Conservation (phyloP, 2,329 filamentous ascomycete genomes). For the Dryadomyces quercivorus region DNA sequence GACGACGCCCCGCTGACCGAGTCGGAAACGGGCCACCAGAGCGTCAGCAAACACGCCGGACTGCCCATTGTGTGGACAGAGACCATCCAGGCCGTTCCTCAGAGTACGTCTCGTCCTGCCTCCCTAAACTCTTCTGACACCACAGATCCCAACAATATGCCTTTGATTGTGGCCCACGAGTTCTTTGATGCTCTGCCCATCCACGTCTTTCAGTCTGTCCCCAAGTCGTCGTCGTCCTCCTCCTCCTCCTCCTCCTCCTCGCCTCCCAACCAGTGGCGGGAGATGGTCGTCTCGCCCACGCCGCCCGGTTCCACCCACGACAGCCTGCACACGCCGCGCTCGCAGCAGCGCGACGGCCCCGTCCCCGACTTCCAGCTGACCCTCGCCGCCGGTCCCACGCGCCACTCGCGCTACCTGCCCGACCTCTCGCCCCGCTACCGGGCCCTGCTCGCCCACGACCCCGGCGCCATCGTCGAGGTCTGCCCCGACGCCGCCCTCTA, state of each 20-base stretch:
- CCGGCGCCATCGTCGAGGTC: conserved; percentile 70
- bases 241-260: conserved; percentile 26
- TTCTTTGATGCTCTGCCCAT: conserved; percentile 98
- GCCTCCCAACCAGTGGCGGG: conserved; percentile 58
- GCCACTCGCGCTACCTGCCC: conserved; percentile 75
- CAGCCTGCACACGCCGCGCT: conserved; percentile 40
- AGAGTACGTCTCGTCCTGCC: conserved; percentile 32
- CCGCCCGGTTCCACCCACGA: conserved; percentile 41
- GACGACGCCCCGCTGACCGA: conserved; percentile 53
- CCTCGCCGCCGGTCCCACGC: conserved; percentile 61
- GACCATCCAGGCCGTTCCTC: conserved; percentile 71
- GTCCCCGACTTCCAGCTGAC: conserved; percentile 81
- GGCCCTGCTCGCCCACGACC: conserved; percentile 49
- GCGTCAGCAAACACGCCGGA: conserved; percentile 61
- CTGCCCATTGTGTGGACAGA: conserved; percentile 84
- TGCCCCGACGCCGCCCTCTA: conserved; percentile 79
- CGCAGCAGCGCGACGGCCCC: conserved; percentile 31
- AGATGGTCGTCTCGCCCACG: conserved; percentile 64
- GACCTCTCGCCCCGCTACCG: conserved; percentile 70
- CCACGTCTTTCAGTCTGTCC: conserved; percentile 77
- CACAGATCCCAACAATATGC: conserved; percentile 54
- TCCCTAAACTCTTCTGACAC: background rate
- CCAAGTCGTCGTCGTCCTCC: conserved; percentile 16
- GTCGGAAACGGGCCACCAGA: conserved; percentile 60
- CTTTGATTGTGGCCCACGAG: conserved; percentile 93